phyloP scores from a whole-genome alignment of 179 eudicot genomes.

The Silene coronaria region DNA sequence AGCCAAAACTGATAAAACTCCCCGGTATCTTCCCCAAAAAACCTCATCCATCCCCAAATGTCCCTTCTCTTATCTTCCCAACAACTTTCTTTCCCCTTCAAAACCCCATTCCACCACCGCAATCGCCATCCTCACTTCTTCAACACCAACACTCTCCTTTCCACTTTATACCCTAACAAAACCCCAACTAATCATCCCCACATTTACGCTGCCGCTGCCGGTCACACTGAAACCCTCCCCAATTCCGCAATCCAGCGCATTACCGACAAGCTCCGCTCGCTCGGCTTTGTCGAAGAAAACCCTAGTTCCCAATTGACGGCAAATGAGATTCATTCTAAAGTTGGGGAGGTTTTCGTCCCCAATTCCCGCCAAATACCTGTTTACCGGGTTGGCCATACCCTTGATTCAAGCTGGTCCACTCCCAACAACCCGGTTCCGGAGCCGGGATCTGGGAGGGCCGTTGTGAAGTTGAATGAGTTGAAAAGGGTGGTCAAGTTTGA shows the following conservation, averaged over 20 bases:
- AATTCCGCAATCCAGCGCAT: conserved; percentile 84
- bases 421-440: conserved; percentile 79
- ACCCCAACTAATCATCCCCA: conserved; percentile 17
- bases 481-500: conserved; percentile 39
- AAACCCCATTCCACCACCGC: conserved; percentile 14
- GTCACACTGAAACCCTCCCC: conserved; percentile 33
- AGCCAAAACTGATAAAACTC: not conserved
- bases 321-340: not conserved
- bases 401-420: conserved; percentile 83
- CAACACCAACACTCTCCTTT: conserved; percentile 12
- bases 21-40: not conserved
- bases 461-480: conserved; percentile 43
- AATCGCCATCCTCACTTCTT: not conserved
- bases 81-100: conserved; percentile 21
- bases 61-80: conserved; percentile 22
- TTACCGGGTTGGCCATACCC: conserved; percentile 73
- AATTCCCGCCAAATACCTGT: conserved; percentile 45
- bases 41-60: conserved; percentile 14
- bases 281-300: conserved; percentile 58
- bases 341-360: conserved; percentile 76
- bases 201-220: conserved; percentile 19
- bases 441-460: conserved; percentile 56
- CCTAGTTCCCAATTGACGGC: conserved; percentile 2
- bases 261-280: conserved; percentile 82
- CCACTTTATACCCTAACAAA: conserved; percentile 30